Evolutionary conservation across 768 basidiomycete genomes (phyloP).

Genomic region (Kwoniella dejecticola): DNA sequence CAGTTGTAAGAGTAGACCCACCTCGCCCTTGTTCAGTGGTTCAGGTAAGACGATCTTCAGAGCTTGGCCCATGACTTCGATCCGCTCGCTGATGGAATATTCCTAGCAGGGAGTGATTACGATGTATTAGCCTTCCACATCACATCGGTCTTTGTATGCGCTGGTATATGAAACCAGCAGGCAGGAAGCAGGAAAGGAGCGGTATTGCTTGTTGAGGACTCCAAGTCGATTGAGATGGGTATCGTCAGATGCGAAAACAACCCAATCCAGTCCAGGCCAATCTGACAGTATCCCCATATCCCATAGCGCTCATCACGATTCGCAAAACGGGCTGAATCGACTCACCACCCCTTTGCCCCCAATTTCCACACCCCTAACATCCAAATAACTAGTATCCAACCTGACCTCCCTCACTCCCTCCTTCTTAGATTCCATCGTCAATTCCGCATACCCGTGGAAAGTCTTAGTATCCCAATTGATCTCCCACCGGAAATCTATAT

Average conservation of each 20-base stretch:
- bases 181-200: too few species aligned
- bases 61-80: constrained; percentile 72
- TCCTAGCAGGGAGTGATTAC: too few species aligned
- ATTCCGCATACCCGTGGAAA: constrained; percentile 68
- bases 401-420: constrained; percentile 59
- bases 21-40: constrained; percentile 51
- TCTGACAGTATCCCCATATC: too few species aligned
- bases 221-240: too few species aligned
- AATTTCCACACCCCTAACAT: constrained; percentile 63
- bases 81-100: constrained; percentile 28
- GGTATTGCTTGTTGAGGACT: too few species aligned
- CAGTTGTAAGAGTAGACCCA: constrained; percentile 13
- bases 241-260: too few species aligned
- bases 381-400: constrained; percentile 74
- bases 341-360: constrained; percentile 61
- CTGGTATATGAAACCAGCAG: too few species aligned
- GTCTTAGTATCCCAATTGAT: constrained; percentile 70
- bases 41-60: constrained; percentile 65
- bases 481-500: constrained; percentile 74
- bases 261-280: too few species aligned
- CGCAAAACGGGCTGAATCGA: too few species aligned
- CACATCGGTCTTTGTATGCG: too few species aligned
- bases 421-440: constrained; percentile 64
- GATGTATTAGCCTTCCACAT: too few species aligned
- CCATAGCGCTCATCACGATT: too few species aligned